Base-by-base conservation (phyloP, 345 rosid species). In the Punica granatum region DNA sequence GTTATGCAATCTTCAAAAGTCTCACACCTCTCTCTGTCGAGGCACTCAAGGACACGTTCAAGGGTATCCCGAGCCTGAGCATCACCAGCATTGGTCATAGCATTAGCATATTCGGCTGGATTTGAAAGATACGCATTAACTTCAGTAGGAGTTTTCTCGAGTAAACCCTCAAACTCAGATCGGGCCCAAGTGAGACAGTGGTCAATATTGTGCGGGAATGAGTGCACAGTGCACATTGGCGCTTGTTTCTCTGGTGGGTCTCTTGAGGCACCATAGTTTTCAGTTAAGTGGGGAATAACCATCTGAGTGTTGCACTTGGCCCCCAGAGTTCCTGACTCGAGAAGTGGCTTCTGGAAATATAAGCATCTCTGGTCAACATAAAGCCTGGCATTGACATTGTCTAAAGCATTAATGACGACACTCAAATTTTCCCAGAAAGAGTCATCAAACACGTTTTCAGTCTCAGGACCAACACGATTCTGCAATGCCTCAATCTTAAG, bases 231-330 rank as follows among this genome's bases (percentile, higher is more conserved):
- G 77, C 98, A 95, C 99, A 95, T 95, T 26, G 99, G 99, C 15
- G 99, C 99, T 80, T 95, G 99, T 76, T 87, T 95, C 91, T 95
- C 99, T 7, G 99, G 99, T 59, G 99, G 99, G 64, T 95, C 99
- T 68, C 99, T 82, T 65, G 99, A 95, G 66, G 99, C 98, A 48
- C 99, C 99, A 67, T 95, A 95, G 68, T 95, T 95, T 80, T 95
- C 99, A 25, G 99, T 92, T 37, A 90, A 83, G 79, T 95, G 98
- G 43, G 99, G 97, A 77, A 95, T 88, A 65, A 95, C 93, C 99
- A 88, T 87, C 83, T 95, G 99, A 16, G 99, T 95, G 77, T 95
- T 95, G 86, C 98, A 95, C 67, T 86, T 88, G 68, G 98, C 90
- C 79, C 99, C 99, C 43, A 95, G 86, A 70, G 99, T 95, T 75